Percentiles rank a stretch among this genome's conserved stretches.
These are phyloP conservation scores for Parmelia sp. DNA, from an alignment of 495 filamentous ascomycete genomes.

Conservation along the genomic window DNA sequence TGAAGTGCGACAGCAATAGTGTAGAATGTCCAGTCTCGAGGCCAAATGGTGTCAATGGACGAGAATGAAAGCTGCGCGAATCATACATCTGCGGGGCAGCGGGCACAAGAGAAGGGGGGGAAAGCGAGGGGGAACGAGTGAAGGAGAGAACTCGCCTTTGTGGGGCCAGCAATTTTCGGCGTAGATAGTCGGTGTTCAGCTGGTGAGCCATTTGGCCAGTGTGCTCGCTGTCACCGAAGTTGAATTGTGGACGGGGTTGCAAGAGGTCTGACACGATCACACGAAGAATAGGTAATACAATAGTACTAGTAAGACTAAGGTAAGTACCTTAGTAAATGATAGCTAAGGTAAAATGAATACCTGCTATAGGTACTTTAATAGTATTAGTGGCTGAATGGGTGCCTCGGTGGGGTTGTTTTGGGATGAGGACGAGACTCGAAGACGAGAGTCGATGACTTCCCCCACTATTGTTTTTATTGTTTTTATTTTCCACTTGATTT, in stretches of 20 bases:
- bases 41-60: background rate
- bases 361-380: too few relatives aligned
- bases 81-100: background rate
- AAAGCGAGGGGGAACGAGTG: background rate
- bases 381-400: too few relatives aligned
- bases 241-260: slow-evolving; percentile 7
- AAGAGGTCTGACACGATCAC: background rate
- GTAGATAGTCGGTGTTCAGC: slow-evolving; percentile 47
- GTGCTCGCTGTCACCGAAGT: slow-evolving; percentile 28
- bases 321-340: background rate
- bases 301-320: background rate
- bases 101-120: background rate
- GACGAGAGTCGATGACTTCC: too few relatives aligned
- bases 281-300: background rate
- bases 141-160: slow-evolving; percentile 11
- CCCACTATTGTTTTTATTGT: too few relatives aligned
- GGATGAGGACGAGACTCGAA: too few relatives aligned
- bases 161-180: slow-evolving; percentile 34
- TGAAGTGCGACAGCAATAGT: background rate
- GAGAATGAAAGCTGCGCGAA: background rate
- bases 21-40: background rate
- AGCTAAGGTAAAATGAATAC: too few relatives aligned
- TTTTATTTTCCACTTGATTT: too few relatives aligned
- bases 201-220: slow-evolving; percentile 42
- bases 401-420: too few relatives aligned